These are phyloP conservation scores for Tylopilus felleus DNA, from an alignment of 768 basidiomycete species.

Conservation along the genomic window DNA sequence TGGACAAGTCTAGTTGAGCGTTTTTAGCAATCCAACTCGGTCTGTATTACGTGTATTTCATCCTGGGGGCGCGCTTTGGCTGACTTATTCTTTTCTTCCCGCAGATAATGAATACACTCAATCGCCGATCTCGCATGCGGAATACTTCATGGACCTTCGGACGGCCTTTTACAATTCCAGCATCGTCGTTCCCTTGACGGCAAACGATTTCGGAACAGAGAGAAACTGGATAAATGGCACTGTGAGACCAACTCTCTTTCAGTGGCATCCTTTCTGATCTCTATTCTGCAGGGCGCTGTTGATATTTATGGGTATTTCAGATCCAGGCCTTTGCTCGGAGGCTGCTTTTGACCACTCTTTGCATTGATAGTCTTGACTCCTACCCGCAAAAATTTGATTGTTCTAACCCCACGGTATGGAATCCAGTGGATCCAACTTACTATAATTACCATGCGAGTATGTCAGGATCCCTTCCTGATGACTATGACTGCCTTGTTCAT, in stretches of 20 bases:
- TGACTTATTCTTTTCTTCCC: not conserved
- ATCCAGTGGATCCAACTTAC: constrained; percentile 59
- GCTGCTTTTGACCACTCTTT: not conserved
- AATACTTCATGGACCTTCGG: constrained; percentile 66
- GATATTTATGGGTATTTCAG: constrained; percentile 58
- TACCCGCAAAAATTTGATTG: constrained; percentile 84
- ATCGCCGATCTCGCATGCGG: constrained; percentile 37
- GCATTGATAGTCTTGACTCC: constrained; percentile 49
- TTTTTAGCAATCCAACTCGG: constrained; percentile 54
- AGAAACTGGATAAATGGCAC: constrained; percentile 69
- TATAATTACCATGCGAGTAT: constrained; percentile 54
- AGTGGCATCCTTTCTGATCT: constrained; percentile 1
- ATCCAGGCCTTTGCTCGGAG: not conserved
- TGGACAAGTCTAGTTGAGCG: not conserved
- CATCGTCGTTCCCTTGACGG: constrained; percentile 69
- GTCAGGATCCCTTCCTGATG: not conserved
- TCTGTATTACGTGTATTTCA: constrained; percentile 22
- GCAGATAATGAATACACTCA: constrained; percentile 77
- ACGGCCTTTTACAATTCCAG: constrained; percentile 48
- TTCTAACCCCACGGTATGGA: constrained; percentile 67
- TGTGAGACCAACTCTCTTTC: constrained; percentile 33
- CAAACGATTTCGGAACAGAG: constrained; percentile 62
- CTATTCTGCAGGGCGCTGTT: constrained; percentile 52
- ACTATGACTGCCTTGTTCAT: constrained; percentile 21
- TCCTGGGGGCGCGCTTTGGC: not conserved